Percentiles rank a stretch among this genome's conserved stretches.
These are phyloP conservation scores for Ambrosia hybrid DNA, from an alignment of 140 eudicot species.

Conservation along the genomic window DNA sequence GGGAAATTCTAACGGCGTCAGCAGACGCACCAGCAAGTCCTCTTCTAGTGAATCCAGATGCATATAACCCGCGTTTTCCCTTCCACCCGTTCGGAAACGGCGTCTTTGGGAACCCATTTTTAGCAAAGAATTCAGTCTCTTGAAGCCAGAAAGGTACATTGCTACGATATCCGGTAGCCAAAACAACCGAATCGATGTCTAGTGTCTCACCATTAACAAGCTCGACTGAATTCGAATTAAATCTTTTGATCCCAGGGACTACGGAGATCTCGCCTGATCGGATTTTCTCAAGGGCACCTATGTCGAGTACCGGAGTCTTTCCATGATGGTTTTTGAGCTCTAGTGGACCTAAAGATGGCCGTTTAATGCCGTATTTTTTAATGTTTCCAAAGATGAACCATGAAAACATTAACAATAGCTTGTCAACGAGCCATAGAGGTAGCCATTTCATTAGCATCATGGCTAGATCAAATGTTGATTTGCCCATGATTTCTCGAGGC, in stretches of 20 bases:
- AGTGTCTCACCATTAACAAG: conserved; percentile 63
- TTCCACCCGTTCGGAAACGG: conserved; percentile 94
- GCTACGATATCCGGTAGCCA: conserved; percentile 92
- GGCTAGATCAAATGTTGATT: conserved; percentile 75
- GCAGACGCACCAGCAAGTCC: conserved; percentile 91
- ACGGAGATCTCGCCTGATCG: conserved; percentile 60
- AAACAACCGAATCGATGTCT: conserved; percentile 64
- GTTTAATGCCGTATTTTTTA: conserved; percentile 55
- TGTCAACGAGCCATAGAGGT: conserved; percentile 86
- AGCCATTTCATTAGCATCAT: conserved; percentile 73
- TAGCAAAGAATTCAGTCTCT: conserved; percentile 80
- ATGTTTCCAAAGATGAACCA: conserved; percentile 81
- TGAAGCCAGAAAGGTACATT: conserved; percentile 89
- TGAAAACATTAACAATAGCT: conserved; percentile 50
- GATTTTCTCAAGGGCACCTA: conserved; percentile 75
- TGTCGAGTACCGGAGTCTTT: conserved; percentile 85
- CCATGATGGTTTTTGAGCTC: conserved; percentile 75
- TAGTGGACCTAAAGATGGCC: conserved; percentile 76
- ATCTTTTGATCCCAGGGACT: conserved; percentile 73
- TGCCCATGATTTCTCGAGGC: conserved; percentile 77
- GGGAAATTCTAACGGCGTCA: conserved; percentile 73
- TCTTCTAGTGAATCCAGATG: conserved; percentile 91
- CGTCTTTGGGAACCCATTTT: conserved; percentile 80
- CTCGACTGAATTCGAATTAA: conserved; percentile 52
- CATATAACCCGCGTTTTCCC: conserved; percentile 83